Base-by-base conservation (phyloP, 371 early-diverging fungal species). In the Smittium culicis region DNA sequence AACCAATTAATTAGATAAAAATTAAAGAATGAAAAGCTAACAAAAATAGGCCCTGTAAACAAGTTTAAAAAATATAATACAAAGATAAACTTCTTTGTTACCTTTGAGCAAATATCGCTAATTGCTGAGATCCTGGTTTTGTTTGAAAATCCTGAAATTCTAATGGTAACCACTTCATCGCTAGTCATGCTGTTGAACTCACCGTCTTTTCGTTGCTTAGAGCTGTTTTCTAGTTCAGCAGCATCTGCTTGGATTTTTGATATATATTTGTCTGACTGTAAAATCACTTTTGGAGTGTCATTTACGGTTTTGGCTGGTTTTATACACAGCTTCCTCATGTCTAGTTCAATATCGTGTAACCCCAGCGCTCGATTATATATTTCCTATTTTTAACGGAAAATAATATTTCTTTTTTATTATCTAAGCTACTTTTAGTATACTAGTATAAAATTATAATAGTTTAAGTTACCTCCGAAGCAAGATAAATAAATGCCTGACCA, bases 111-210 rank as follows among this genome's bases (percentile, higher is more conserved):
- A 63, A 63, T 32, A 5, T 63, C 63, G n/a, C n/a, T 32, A n/a
- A 63, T 34, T 33, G n/a, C 2, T n/a, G n/a, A n/a, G 2, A 63
- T 63, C 32, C 32, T 63, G 2, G 63, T 32, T 11, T n/a, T 11
- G 24, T 63, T 63, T 31, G 31, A 34, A 35, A 63, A 63, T 24
- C 63, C 63, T 5, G 63, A 34, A 63, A 63, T 63, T 5, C 63
- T 25, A n/a, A 63, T 32, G 24, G 63, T 63, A 2, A 24, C 35
- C 24, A 35, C n/a, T 11, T 59, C 60, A 14, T 29, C 30, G n/a
- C 32, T 59, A 5, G 5, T 59, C 16, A 29, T 59, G 32, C 5
- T 54, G 54, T 54, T 54, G 54, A 54, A 20, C 17, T 54, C 25
- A 25, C 17, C 25, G 54, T 17, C n/a, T n/a, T n/a, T n/a, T n/a